Evolutionary conservation across 352 stramenopile species (phyloP).

Genomic region (Globisporangium cylindrosporum): DNA sequence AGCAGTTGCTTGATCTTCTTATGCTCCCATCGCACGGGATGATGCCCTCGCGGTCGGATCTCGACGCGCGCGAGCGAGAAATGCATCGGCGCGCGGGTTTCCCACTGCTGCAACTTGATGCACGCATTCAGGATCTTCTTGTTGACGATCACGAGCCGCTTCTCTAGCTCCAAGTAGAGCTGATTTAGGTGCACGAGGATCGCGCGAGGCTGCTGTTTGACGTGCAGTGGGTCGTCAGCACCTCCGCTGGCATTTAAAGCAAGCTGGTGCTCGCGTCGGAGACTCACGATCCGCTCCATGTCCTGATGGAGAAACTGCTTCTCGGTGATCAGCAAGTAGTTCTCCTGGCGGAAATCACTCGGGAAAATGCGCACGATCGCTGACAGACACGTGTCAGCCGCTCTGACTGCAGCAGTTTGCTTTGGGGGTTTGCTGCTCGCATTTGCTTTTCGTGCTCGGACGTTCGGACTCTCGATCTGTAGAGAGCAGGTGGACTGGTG

Average conservation of each 20-base stretch:
- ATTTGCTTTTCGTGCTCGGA: conserved; percentile 13
- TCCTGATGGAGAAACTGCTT: conserved; percentile 63
- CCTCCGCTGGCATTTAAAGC: neutral
- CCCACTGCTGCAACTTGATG: conserved; percentile 39
- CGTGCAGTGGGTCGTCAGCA: conserved; percentile 2
- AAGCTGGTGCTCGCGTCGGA: conserved; percentile 20
- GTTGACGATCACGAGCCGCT: conserved; percentile 60
- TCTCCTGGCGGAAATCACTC: conserved; percentile 41
- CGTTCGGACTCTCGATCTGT: conserved; percentile 19
- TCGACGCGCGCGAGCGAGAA: conserved; percentile 34
- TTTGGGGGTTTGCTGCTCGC: neutral
- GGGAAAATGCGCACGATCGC: conserved; percentile 59
- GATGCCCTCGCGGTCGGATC: conserved; percentile 47
- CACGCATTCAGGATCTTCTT: conserved; percentile 54
- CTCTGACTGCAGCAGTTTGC: neutral
- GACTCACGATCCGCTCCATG: conserved; percentile 30
- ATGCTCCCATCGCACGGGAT: conserved; percentile 36
- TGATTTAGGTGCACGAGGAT: conserved; percentile 51
- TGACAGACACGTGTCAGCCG: neutral
- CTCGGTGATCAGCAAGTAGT: conserved; percentile 49
- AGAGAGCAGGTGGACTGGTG: conserved; percentile 18
- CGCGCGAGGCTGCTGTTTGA: conserved; percentile 25
- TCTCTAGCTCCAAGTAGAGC: conserved; percentile 38
- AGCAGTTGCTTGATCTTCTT: conserved; percentile 26
- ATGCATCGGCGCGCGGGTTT: neutral